phyloP scores from a whole-genome alignment of 306 rosid genomes.

The Prunus armeniaca region DNA sequence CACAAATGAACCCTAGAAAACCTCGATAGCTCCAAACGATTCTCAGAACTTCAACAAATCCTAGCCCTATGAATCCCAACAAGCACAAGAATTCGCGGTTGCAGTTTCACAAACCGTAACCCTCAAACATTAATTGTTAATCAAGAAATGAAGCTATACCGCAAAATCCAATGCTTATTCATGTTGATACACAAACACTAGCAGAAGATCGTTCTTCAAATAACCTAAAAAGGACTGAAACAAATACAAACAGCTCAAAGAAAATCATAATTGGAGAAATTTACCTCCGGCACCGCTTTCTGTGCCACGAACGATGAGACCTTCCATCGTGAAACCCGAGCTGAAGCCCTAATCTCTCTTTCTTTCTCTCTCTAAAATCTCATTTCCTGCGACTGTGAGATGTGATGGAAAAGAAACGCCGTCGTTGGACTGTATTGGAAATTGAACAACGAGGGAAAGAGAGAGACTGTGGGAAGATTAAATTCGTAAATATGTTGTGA shows the following conservation, averaged over 20 bases:
- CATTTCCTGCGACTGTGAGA: not conserved
- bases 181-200: not conserved
- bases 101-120: slow-evolving; percentile 14
- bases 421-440: not conserved
- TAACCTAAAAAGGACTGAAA: not conserved
- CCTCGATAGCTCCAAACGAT: not conserved
- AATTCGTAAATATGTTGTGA: slow-evolving; percentile 5
- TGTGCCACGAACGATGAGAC: slow-evolving; percentile 22
- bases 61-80: slow-evolving; percentile 11
- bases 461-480: not conserved
- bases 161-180: not conserved
- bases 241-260: not conserved
- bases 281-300: slow-evolving; percentile 37
- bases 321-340: slow-evolving; percentile 45
- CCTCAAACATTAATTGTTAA: not conserved
- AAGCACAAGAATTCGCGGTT: not conserved
- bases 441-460: slow-evolving; percentile 29
- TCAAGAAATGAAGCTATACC: not conserved
- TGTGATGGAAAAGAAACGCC: not conserved
- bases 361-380: not conserved
- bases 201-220: not conserved
- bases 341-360: slow-evolving; percentile 17
- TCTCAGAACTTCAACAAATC: not conserved
- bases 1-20: not conserved
- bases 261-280: slow-evolving; percentile 4